Evolutionary conservation across 306 rosid species (phyloP).

Genomic region (Styphnolobium japonicum): DNA sequence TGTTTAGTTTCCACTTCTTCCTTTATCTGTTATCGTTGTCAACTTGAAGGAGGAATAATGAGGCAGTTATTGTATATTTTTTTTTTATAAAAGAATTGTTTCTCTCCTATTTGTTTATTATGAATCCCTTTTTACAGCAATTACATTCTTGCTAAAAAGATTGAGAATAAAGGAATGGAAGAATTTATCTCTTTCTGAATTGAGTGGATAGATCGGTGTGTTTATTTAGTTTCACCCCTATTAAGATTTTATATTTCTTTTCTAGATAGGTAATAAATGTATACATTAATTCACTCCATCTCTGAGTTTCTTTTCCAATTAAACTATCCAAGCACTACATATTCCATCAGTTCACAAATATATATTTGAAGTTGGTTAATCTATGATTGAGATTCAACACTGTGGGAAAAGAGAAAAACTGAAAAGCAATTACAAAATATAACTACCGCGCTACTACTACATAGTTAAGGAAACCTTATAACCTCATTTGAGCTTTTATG

Average conservation of each 20-base stretch:
- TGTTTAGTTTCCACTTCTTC: constrained; percentile 1
- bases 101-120: constrained; percentile 21
- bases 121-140: background rate
- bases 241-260: background rate
- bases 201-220: background rate
- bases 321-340: background rate
- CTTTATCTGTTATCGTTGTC: constrained; percentile 26
- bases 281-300: background rate
- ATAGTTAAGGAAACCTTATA: constrained; percentile 23
- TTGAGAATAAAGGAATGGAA: constrained; percentile 15
- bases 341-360: background rate
- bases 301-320: background rate
- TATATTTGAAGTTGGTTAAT: background rate
- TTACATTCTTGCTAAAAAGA: constrained; percentile 2
- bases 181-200: background rate
- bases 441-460: background rate
- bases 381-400: constrained; percentile 2
- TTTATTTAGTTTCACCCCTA: constrained; percentile 9
- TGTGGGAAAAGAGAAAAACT: background rate
- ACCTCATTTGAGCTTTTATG: constrained; percentile 1
- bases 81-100: background rate
- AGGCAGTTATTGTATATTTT: background rate
- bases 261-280: background rate
- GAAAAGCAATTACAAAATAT: background rate
- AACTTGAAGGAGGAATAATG: constrained; percentile 37